Evolutionary conservation across 495 filamentous ascomycete genomes (phyloP), one percentile per base, ranked within the genome.

Genomic region (Penicillium maclennaniae): DNA sequence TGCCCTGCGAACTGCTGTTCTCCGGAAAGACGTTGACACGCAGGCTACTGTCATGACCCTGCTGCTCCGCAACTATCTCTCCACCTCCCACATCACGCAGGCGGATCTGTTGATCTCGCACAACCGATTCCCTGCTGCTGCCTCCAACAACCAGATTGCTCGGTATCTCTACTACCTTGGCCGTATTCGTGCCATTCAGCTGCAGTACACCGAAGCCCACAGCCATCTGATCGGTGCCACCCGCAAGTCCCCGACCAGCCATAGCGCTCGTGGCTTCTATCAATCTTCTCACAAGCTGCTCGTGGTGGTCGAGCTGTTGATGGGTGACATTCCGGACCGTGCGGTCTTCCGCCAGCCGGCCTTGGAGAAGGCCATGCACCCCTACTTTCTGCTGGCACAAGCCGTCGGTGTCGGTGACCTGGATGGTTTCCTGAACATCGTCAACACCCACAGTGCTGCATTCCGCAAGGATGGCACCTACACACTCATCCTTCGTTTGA

Each of bases 251-350:
- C 95, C 93, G 3, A 87, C 92, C 48, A 95, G 87, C 62, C 80
- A 86, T 45, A 87, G 87, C 56, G 93, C 93, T 6, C 82, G 89
- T 41, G 93, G 93, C 1, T 98, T 98, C 72, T 89, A 95, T 59
- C 93, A 96, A 64, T 90, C 91, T 34, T 90, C 95, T 9, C 93
- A 88, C 59, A 97, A 97, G 76, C 79, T 97, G 34, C 72, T 97
- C 53, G 83, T 97, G 7, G 91, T 98, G 9, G 95, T 98, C 8
- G 93, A 98, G 73, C 77, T 98, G 51, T 79, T 98, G 41, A 98
- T 98, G 95, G 93, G 93, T 46, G 93, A 98, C 70, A 97, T 98
- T 56, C 93, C 93, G 26, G 92, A 97, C 62, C 89, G 93, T 49
- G 83, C 89, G 3, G 84, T 91, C 50, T 98, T 98, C 84, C 89